Base-by-base conservation (phyloP, 192 early-diverging fungal genomes). In the Podila verticillata region DNA sequence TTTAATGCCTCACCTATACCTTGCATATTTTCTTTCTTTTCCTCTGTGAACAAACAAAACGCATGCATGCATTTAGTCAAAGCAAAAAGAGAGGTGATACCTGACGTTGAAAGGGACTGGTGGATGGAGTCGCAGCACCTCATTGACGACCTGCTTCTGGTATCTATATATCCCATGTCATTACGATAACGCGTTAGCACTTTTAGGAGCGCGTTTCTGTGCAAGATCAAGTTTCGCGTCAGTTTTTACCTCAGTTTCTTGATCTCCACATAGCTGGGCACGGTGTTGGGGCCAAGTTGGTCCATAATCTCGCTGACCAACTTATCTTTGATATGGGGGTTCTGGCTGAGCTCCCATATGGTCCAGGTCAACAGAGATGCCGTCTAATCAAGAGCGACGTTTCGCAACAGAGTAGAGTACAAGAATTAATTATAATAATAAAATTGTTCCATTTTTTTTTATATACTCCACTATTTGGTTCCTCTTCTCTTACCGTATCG, bases 71-170 rank as follows among this genome's bases (percentile, higher is more conserved):
- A 44, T 13, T 1, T 44, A 4, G 15, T 44, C 39, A 44, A 44
- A 15, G 0, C 12, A 36, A 3, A 36, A 39, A 19, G 22, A 3
- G 17, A 65, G 4, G 12, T 22, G 32, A 28, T 79, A 79, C 75
- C 70, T 79, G 31, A 63, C 48, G 44, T 79, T 79, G 31, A 67
- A 64, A 2, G 75, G 75, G 5, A 79, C 75, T 19, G 75, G 75
- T 26, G 75, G 75, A 57, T 59, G 65, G 24, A 79, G 69, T 70
- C 75, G 75, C 30, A 79, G 69, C 1, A 79, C 75, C 54, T 92
- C 90, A 19, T 89, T 71, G 30, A 90, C 66, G 0, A 90, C 85
- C 13, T 87, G 84, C 48, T 84, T 89, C 49, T 87, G 72, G 48
- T 85, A 85, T 48, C 78, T 79, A 22, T 77, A 30, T 32, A 19